Evolutionary conservation across 2,329 filamentous ascomycete genomes (phyloP).

Genomic region (Botryotinia narcissicola): DNA sequence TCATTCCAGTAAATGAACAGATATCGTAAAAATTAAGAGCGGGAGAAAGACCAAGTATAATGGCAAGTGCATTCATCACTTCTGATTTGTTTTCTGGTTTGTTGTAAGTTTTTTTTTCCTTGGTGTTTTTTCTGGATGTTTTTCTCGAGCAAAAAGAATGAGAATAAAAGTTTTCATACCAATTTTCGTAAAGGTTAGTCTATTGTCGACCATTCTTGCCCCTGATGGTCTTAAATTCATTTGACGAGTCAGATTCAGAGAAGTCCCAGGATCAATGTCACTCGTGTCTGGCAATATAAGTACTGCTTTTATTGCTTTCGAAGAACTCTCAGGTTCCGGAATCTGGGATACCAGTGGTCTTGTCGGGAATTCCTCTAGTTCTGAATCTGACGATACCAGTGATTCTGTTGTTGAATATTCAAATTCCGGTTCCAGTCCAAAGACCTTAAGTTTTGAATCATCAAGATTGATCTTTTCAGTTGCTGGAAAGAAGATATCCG

Average conservation of each 20-base stretch:
- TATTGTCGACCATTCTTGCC: neutral
- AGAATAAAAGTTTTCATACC: neutral
- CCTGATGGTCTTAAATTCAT: neutral
- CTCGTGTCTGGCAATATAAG: neutral
- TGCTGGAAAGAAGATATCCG: neutral
- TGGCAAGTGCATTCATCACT: constrained; percentile 80
- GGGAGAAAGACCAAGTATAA: constrained; percentile 78
- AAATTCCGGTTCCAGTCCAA: neutral
- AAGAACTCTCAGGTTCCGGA: neutral
- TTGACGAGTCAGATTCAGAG: neutral
- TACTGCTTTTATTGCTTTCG: neutral
- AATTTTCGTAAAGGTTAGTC: neutral
- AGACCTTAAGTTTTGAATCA: neutral
- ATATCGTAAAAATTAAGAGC: constrained; percentile 83
- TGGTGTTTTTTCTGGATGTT: neutral
- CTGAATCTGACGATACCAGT: neutral
- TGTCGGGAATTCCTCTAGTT: neutral
- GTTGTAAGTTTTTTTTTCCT: neutral
- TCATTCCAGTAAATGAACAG: constrained; percentile 82
- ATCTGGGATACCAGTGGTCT: neutral
- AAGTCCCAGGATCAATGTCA: neutral
- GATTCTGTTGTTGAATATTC: neutral
- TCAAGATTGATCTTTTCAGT: neutral
- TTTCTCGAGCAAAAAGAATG: neutral
- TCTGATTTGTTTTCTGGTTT: constrained; percentile 63